A percentile compares a stretch with the other conserved stretches of the same genome.
Evolutionary conservation across 192 early-diverging fungal species (phyloP).

Genomic region (Borealophlyctis nickersoniae): DNA sequence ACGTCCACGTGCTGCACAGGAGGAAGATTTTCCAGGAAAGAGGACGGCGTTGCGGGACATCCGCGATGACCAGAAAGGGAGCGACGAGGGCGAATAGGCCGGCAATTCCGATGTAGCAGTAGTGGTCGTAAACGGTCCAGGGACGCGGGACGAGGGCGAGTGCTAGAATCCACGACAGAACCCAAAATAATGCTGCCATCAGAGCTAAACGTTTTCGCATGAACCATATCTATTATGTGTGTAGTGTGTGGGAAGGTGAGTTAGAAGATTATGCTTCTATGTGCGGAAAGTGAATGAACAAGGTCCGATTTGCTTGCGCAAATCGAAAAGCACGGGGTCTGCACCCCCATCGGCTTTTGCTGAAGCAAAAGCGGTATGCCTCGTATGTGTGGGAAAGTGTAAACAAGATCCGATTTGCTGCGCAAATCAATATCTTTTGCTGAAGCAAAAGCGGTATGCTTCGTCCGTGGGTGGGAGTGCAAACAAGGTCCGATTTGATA

Average conservation of each 20-base stretch:
- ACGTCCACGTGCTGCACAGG: neutral
- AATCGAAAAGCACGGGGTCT: too few species aligned
- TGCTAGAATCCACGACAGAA: conserved; percentile 16
- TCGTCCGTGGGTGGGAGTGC: neutral
- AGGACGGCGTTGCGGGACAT: conserved; percentile 12
- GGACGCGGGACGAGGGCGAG: conserved; percentile 13
- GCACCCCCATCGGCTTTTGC: too few species aligned
- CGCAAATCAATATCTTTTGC: too few species aligned
- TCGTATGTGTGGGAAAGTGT: too few species aligned
- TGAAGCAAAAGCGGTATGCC: too few species aligned
- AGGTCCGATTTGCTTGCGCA: neutral
- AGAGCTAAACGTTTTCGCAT: conserved; percentile 20
- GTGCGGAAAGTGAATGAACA: neutral
- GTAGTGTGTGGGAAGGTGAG: neutral
- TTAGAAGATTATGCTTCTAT: too few species aligned
- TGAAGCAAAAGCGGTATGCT: neutral
- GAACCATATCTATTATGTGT: conserved; percentile 8
- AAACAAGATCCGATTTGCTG: too few species aligned
- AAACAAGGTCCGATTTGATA: neutral
- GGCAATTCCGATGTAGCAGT: conserved; percentile 13
- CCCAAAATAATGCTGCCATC: conserved; percentile 10
- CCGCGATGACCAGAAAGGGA: conserved; percentile 10
- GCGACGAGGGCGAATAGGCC: conserved; percentile 5
- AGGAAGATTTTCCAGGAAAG: conserved; percentile 17
- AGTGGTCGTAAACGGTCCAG: conserved; percentile 13